Conservation (phyloP, 805 yeast species). For the Saccharomycopsis javanensis region DNA sequence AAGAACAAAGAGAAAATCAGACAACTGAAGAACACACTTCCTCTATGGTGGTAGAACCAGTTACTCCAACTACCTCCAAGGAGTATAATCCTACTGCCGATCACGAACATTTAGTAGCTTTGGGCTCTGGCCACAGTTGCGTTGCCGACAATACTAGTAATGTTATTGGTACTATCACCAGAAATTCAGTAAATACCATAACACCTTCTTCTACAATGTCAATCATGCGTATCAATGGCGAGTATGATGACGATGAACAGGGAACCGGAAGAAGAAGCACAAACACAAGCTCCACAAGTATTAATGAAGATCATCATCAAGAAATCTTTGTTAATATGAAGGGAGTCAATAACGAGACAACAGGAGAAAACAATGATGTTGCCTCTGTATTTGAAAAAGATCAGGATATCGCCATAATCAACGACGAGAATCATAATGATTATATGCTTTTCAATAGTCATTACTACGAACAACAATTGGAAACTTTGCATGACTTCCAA, state of each 20-base stretch:
- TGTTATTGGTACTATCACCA: neutral
- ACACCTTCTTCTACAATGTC: slow-evolving; percentile 1
- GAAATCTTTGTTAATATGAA: neutral
- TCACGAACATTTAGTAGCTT: neutral
- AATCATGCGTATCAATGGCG: neutral
- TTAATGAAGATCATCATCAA: neutral
- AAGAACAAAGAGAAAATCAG: slow-evolving; percentile 12
- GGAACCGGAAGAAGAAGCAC: neutral
- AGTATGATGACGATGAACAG: neutral
- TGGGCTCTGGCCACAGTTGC: neutral
- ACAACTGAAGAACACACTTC: neutral
- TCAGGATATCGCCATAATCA: neutral
- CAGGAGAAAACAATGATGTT: neutral
- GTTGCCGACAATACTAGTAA: no score
- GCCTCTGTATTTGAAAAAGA: neutral
- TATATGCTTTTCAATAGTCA: neutral
- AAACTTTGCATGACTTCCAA: neutral
- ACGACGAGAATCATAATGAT: neutral
- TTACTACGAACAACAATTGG: neutral
- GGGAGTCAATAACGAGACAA: neutral
- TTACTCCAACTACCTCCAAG: neutral
- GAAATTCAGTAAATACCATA: neutral
- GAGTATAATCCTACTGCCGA: neutral
- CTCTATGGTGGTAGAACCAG: neutral
- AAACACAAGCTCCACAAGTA: neutral